Evolutionary conservation across 2,329 filamentous ascomycete species (phyloP).

Genomic region (Cercospora zeina): DNA sequence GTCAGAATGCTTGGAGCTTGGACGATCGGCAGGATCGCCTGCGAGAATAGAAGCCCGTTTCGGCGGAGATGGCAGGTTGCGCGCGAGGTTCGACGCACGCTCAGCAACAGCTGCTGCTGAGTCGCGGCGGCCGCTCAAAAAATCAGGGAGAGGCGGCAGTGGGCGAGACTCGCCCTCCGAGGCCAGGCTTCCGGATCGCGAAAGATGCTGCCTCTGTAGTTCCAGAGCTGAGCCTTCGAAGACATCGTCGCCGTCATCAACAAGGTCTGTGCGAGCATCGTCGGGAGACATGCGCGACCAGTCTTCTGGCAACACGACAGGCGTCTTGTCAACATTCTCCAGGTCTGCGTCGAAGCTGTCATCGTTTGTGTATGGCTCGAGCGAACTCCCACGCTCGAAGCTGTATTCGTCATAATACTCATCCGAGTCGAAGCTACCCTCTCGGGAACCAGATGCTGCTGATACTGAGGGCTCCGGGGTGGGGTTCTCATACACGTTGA

Average conservation of each 20-base stretch:
- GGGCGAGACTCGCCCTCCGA: constrained; percentile 82
- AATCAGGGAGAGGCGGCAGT: constrained; percentile 78
- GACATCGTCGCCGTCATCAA: constrained; percentile 62
- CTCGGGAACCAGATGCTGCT: constrained; percentile 81
- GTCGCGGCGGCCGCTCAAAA: constrained; percentile 53
- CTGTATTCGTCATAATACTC: constrained; percentile 71
- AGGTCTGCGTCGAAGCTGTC: constrained; percentile 96
- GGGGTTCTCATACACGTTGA: constrained; percentile 98
- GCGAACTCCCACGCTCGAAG: constrained; percentile 59
- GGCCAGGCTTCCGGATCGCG: constrained; percentile 69
- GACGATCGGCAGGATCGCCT: constrained; percentile 22
- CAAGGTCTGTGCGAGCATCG: constrained; percentile 57
- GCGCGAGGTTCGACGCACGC: constrained; percentile 64
- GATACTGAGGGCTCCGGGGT: constrained; percentile 90
- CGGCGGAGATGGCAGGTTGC: constrained; percentile 72
- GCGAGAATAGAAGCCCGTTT: constrained; percentile 54
- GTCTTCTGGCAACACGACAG: constrained; percentile 94
- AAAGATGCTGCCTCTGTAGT: constrained; percentile 57
- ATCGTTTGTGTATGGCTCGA: constrained; percentile 45
- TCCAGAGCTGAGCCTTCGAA: constrained; percentile 58
- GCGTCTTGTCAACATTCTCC: constrained; percentile 95
- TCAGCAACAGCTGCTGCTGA: constrained; percentile 71
- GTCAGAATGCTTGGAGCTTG: constrained; percentile 30
- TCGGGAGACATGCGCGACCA: constrained; percentile 79
- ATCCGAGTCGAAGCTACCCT: constrained; percentile 85